phyloP scores from a whole-genome alignment of 305 asterid genomes.

The Plantago coronopus region DNA sequence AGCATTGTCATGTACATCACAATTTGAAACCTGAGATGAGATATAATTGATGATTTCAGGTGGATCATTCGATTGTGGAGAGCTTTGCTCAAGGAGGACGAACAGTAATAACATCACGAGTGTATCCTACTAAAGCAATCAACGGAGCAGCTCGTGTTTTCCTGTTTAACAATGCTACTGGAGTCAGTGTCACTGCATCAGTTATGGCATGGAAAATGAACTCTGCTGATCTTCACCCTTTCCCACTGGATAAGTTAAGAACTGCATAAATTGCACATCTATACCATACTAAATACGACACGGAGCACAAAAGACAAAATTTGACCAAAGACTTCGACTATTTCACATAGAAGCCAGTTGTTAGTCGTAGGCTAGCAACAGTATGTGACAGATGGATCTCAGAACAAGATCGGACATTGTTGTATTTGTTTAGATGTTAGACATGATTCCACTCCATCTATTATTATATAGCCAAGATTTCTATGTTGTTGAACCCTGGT shows the following conservation, averaged over 20 bases:
- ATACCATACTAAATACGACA: no score
- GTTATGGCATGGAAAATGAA: conserved; percentile 70
- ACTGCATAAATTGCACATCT: not conserved
- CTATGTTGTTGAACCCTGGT: no score
- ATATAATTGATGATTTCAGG: conserved; percentile 32
- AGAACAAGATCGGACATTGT: no score
- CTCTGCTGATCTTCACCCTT: conserved; percentile 51
- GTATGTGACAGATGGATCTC: no score
- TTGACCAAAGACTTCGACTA: no score
- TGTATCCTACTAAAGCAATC: conserved; percentile 77
- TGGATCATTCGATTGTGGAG: conserved; percentile 88
- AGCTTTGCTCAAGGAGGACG: conserved; percentile 94
- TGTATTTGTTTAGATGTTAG: no score
- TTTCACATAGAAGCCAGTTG: no score
- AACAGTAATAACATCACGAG: conserved; percentile 68
- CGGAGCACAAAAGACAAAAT: no score
- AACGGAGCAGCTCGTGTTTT: conserved; percentile 51
- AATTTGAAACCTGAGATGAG: not conserved
- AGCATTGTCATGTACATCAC: not conserved
- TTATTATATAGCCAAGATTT: no score
- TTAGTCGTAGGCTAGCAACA: no score
- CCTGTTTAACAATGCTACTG: conserved; percentile 84
- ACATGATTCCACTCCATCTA: no score
- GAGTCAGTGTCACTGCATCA: conserved; percentile 52
- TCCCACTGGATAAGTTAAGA: conserved; percentile 33